Percentiles rank a stretch among this genome's conserved stretches.
Evolutionary conservation across 495 filamentous ascomycete genomes (phyloP).

Genomic region (Pseudevernia furfuracea): DNA sequence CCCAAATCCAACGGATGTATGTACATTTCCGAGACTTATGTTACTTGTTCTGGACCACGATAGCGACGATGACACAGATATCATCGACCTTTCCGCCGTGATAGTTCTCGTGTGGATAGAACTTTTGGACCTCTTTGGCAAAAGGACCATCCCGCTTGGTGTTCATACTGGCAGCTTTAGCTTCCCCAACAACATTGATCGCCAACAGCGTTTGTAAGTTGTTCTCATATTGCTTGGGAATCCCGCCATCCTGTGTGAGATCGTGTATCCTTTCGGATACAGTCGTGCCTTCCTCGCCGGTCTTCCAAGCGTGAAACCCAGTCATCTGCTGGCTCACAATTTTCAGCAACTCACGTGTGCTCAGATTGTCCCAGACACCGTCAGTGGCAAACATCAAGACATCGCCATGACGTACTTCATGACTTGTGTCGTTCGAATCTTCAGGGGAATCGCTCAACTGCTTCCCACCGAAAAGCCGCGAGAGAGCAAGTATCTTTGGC

Average conservation of each 20-base stretch:
- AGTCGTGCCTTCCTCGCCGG: conserved; percentile 47
- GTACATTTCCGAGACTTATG: conserved; percentile 3
- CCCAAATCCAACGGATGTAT: background rate
- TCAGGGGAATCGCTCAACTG: conserved; percentile 71
- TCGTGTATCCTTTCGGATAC: conserved; percentile 48
- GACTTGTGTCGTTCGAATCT: conserved; percentile 71
- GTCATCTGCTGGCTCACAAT: conserved; percentile 71
- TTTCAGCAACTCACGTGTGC: conserved; percentile 74
- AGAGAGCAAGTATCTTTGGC: conserved; percentile 63
- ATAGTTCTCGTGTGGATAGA: conserved; percentile 75
- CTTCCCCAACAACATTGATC: conserved; percentile 64
- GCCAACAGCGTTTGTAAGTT: conserved; percentile 71
- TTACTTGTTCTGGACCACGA: conserved; percentile 49
- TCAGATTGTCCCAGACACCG: conserved; percentile 96
- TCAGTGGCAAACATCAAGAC: conserved; percentile 87
- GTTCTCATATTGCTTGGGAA: conserved; percentile 29
- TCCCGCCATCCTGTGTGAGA: conserved; percentile 43
- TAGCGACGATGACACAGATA: conserved; percentile 69
- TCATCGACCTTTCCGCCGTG: conserved; percentile 88
- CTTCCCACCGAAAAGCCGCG: conserved; percentile 70
- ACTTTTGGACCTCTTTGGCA: conserved; percentile 82
- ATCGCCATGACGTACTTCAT: conserved; percentile 78
- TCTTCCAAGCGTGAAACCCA: conserved; percentile 62
- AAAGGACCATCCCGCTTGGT: conserved; percentile 80
- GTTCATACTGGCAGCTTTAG: conserved; percentile 76